phyloP scores from a whole-genome alignment of 2,329 filamentous ascomycete species.

The Parasarocladium wereldwijsianum region DNA sequence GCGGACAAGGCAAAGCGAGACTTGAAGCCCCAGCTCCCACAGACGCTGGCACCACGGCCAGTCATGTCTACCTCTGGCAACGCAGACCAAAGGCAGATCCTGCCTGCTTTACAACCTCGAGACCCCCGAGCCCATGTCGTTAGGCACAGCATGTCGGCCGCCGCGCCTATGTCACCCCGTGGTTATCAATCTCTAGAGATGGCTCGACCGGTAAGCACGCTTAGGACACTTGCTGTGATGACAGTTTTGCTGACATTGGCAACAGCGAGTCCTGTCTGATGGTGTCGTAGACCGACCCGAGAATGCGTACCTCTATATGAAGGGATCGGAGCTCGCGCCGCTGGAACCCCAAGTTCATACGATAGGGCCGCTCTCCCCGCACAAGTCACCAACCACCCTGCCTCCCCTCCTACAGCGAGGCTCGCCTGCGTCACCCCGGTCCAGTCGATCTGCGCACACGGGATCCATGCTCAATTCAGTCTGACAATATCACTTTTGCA shows the following conservation, averaged over 20 bases:
- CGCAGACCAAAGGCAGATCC: conserved; percentile 4
- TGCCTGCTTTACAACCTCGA: conserved; percentile 1
- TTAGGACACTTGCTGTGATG: neutral
- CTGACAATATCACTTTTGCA: too few species aligned
- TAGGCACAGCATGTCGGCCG: neutral
- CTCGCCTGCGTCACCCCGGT: neutral
- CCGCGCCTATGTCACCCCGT: too few species aligned
- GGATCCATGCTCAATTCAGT: too few species aligned
- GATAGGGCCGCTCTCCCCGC: neutral
- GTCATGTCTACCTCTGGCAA: conserved; percentile 6
- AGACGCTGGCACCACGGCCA: conserved; percentile 17
- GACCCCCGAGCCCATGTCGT: neutral
- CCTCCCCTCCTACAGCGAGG: conserved; percentile 1
- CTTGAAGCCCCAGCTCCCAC: conserved; percentile 17
- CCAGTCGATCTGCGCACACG: too few species aligned
- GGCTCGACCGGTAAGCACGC: conserved; percentile 1
- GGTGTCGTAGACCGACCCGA: conserved; percentile 1
- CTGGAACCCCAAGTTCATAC: conserved; percentile 1
- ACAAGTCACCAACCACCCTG: conserved; percentile 1
- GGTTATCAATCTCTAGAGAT: neutral
- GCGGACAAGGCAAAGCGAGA: conserved; percentile 23
- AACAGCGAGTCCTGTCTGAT: conserved; percentile 2
- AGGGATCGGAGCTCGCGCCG: conserved; percentile 2
- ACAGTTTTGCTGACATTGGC: neutral
- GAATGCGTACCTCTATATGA: conserved; percentile 1